phyloP scores from a whole-genome alignment of 495 filamentous ascomycete species.

The Neurospora terricola region DNA sequence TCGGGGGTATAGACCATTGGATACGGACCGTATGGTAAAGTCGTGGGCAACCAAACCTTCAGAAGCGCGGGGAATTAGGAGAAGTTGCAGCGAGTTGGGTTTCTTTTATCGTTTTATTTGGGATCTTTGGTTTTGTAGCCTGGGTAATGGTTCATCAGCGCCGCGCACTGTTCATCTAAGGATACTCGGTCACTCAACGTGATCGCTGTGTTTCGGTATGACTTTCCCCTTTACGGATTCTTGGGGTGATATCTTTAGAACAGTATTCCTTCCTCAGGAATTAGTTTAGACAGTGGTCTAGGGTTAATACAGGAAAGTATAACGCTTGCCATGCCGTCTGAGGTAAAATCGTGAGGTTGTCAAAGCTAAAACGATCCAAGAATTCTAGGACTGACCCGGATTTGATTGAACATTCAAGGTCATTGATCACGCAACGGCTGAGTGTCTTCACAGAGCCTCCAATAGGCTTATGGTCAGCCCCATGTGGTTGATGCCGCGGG shows the following conservation, averaged over 20 bases:
- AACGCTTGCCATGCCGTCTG: background rate
- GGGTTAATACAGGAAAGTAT: background rate
- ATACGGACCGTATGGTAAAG: background rate
- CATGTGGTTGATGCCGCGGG: background rate
- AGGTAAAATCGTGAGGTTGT: background rate
- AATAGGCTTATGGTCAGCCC: background rate
- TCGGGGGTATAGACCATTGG: background rate
- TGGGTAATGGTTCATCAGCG: background rate
- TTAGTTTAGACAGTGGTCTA: background rate
- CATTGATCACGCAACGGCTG: background rate
- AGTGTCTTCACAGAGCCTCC: background rate
- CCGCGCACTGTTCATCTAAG: background rate
- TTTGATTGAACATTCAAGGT: background rate
- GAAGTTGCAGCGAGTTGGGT: background rate
- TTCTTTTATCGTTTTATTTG: background rate
- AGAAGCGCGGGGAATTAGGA: background rate
- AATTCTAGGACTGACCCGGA: background rate
- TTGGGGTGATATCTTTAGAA: background rate
- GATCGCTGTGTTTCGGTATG: background rate
- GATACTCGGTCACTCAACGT: background rate
- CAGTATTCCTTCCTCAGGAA: background rate
- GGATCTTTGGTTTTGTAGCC: background rate
- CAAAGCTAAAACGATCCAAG: background rate
- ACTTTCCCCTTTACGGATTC: background rate
- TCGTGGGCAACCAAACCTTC: background rate